Evolutionary conservation across 148 eudicot species (phyloP), one percentile per base, ranked within the genome.

Genomic region (Dysphania ambrosioides): DNA sequence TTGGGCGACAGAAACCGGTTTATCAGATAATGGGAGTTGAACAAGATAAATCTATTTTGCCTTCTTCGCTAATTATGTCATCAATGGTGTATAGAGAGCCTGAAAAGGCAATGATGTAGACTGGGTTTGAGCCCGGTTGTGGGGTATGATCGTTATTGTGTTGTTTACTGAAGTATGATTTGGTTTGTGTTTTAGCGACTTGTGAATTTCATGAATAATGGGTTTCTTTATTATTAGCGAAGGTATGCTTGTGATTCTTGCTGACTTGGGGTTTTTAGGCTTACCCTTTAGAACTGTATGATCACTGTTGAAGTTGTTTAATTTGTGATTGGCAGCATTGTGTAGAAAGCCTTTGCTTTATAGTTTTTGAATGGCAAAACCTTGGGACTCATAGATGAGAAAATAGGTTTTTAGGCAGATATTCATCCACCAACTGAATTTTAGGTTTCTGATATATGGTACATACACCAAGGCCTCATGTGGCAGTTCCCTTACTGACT

Each of bases 21-120:
- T 89, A 87, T 77, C 92, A 86, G 78, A 81, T 88, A 60, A 88
- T 92, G 85, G 97, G 97, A 40, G 90, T 92, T 83, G 92, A 92
- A 18, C 82, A 75, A 79, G 96, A 90, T 88, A 84, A 44, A 29
- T 32, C 2, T 9, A 5, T 55, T 21, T 38, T 18, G 26, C 15
- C 11, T 18, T 6, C 38, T 18, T 68, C n/a, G 12, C 49, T 23
- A 10, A 12, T 27, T 71, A 26, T 42, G 16, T 63, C 18, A 27
- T 21, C 19, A 19, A 13, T 72, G 40, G 40, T 36, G 40, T 36
- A 8, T 47, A 15, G 6, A 3, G 18, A 47, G 53, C 4, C 6
- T 5, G 19, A 47, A 16, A 47, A 21, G 53, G 21, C 53, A 47
- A 47, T 47, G 53, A 16, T 47, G 19, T 47, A 47, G 4, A 15